Evolutionary conservation across 73 alveolate species (phyloP), one percentile per base, ranked within the genome.

Genomic region (Tetrahymena elliotti): DNA sequence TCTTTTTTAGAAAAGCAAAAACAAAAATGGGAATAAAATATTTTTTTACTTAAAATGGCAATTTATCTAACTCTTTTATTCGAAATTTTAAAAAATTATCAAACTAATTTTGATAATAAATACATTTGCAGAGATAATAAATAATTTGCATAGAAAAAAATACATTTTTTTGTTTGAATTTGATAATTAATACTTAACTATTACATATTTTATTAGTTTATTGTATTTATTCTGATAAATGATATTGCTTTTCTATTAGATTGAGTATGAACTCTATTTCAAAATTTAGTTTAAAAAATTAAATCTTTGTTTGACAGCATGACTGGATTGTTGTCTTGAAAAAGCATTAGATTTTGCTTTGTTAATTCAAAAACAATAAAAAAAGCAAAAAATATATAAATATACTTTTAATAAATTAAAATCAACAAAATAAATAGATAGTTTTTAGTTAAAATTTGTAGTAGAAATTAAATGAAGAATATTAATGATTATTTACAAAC

Each of bases 401-500:
- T 68, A 68, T 68, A 68, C 36, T 68, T 68, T 53, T 53, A 53
- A 27, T n/a, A 53, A 53, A 53, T n/a, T 53, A 53, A 53, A 53
- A 53, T 53, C 84, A 53, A 53, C 84, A 6, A 53, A 53, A 27
- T 53, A 27, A 3, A 53, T 53, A 2, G 35, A 3, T 53, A n/a
- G 2, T 16, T 54, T 68, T 47, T 47, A 18, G 82, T 47, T 18
- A 47, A 47, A 18, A 47, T 10, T 47, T 47, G 31, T 27, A 31
- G 38, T 68, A 68, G 34, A 31, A 18, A n/a, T n/a, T 18, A 68
- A 68, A 68, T 68, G 88, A 68, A 68, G 36, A 68, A 68, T 68
- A 68, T 68, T 22, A 36, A 68, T 31, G 88, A 68, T 27, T 98
- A 99, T 98, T 96, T 98, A 41, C 98, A 95, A 27, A 96, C 97